phyloP scores from a whole-genome alignment of 2,329 filamentous ascomycete species.

The Alternaria ethzedia region DNA sequence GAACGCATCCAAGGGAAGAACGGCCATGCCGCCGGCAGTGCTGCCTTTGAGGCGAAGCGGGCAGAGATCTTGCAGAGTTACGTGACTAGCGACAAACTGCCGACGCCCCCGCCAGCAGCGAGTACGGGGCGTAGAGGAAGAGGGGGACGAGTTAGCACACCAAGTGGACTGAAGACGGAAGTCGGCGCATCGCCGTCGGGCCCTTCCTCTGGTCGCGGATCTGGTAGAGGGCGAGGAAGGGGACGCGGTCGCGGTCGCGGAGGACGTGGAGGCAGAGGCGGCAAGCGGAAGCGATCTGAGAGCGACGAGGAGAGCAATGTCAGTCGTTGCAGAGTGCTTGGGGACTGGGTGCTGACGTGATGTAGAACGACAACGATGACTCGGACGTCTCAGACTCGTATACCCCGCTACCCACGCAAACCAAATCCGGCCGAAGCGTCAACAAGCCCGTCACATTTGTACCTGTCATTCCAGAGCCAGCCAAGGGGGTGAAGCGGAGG shows the following conservation, averaged over 20 bases:
- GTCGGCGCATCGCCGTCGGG: conserved; percentile 29
- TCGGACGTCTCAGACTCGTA: conserved; percentile 54
- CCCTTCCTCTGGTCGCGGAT: conserved; percentile 41
- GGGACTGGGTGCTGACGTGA: conserved; percentile 20
- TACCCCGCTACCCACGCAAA: conserved; percentile 67
- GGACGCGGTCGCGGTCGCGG: conserved; percentile 37
- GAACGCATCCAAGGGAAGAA: conserved; percentile 46
- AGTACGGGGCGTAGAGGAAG: conserved; percentile 38
- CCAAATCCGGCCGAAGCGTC: conserved; percentile 77
- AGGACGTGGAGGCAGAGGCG: conserved; percentile 45
- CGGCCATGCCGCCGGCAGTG: conserved; percentile 44
- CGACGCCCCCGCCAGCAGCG: conserved; percentile 45
- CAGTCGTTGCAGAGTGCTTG: conserved; percentile 19
- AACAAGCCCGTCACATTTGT: conserved; percentile 70
- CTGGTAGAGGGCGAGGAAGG: conserved; percentile 46
- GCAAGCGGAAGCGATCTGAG: conserved; percentile 49
- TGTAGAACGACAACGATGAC: conserved; percentile 39
- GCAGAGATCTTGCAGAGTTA: conserved; percentile 55
- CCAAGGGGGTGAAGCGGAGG: conserved; percentile 61
- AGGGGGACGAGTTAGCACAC: conserved; percentile 44
- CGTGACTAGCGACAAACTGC: conserved; percentile 53
- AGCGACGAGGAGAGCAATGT: conserved; percentile 46
- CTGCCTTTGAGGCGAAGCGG: conserved; percentile 55
- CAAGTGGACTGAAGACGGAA: conserved; percentile 41
- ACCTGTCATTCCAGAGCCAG: conserved; percentile 59